Conservation (phyloP, 331 rosid genomes). For the Pyracantha coccinea region DNA sequence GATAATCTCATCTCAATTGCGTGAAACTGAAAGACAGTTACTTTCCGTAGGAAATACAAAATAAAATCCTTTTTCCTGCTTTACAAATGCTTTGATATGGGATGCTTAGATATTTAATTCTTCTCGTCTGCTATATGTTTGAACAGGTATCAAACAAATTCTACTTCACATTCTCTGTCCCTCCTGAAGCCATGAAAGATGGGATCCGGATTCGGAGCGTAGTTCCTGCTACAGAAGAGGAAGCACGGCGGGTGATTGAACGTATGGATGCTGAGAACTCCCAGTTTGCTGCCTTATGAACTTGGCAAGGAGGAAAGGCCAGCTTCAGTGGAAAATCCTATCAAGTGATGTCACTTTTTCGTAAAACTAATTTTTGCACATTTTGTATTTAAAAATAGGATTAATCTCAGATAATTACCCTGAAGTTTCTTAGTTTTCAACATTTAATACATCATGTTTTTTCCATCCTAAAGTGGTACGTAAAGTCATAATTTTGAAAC, state of each 20-base stretch:
- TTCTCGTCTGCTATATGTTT: background rate
- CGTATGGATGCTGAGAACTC: slow-evolving; percentile 63
- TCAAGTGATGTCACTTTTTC: background rate
- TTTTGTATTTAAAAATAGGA: too few species aligned
- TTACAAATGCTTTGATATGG: background rate
- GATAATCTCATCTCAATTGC: too few species aligned
- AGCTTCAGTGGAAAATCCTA: background rate
- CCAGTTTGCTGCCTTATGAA: slow-evolving; percentile 16
- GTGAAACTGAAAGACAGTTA: too few species aligned
- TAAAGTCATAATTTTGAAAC: too few species aligned
- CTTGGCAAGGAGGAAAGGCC: background rate
- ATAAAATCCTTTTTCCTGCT: background rate
- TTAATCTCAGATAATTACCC: too few species aligned
- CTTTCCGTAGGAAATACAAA: background rate
- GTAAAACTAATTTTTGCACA: background rate
- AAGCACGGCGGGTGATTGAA: slow-evolving; percentile 69
- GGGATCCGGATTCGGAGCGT: slow-evolving; percentile 56
- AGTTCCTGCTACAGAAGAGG: slow-evolving; percentile 86
- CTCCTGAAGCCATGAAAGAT: slow-evolving; percentile 43
- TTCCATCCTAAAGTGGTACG: too few species aligned
- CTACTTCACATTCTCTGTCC: slow-evolving; percentile 75
- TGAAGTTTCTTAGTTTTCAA: too few species aligned
- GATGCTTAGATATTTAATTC: background rate
- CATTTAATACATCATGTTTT: too few species aligned
- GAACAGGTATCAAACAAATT: slow-evolving; percentile 80